Evolutionary conservation across 2,329 filamentous ascomycete species (phyloP).

Genomic region (Knufia fluminis): DNA sequence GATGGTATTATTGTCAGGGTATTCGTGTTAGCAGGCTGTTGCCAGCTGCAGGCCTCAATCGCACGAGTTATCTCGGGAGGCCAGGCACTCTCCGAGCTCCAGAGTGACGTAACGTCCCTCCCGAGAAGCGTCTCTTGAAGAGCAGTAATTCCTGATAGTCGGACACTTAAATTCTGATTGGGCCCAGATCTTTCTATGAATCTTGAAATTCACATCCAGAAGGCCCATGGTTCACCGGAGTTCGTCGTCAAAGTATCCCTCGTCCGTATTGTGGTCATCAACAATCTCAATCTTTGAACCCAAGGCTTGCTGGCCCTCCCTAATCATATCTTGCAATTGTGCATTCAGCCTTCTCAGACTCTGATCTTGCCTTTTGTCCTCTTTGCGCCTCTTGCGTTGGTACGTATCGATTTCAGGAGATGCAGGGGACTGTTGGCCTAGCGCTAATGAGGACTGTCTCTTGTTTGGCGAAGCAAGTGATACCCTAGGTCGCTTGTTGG

Average conservation of each 20-base stretch:
- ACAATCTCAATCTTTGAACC: slow-evolving; percentile 56
- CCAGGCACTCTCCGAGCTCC: too few species aligned
- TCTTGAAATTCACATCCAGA: too few species aligned
- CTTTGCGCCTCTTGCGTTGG: slow-evolving; percentile 59
- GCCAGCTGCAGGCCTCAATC: too few species aligned
- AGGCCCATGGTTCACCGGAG: background rate
- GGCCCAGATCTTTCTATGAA: too few species aligned
- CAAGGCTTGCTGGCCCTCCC: slow-evolving; percentile 77
- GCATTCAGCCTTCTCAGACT: slow-evolving; percentile 71
- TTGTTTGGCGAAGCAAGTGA: slow-evolving; percentile 13
- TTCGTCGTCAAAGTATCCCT: slow-evolving; percentile 14
- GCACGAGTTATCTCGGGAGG: too few species aligned
- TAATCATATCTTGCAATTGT: slow-evolving; percentile 75
- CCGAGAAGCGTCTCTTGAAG: too few species aligned
- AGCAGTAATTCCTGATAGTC: too few species aligned
- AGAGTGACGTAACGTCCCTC: too few species aligned
- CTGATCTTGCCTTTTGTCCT: slow-evolving; percentile 69
- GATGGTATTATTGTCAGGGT: too few species aligned
- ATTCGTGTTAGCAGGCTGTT: too few species aligned
- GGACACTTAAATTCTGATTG: too few species aligned
- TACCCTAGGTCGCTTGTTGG: slow-evolving; percentile 8
- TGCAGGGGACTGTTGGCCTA: background rate
- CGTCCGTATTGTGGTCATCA: slow-evolving; percentile 19
- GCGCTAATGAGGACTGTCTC: background rate
- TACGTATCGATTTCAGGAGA: slow-evolving; percentile 59